phyloP scores from a whole-genome alignment of 805 yeast species.

The Wickerhamomyces bovis region DNA sequence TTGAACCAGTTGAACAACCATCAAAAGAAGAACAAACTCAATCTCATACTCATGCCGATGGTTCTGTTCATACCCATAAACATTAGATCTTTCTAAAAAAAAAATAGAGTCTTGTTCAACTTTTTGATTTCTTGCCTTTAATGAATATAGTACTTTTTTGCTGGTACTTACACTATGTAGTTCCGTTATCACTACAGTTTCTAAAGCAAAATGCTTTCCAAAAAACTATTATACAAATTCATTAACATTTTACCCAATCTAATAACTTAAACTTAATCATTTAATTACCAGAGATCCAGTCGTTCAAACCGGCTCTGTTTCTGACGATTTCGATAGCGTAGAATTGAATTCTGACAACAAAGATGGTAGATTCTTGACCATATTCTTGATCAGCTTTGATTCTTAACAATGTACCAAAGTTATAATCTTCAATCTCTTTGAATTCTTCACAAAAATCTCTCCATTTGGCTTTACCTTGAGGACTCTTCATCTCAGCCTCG shows the following conservation, averaged over 20 bases:
- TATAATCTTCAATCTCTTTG: slow-evolving; percentile 85
- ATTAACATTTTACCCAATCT: not conserved
- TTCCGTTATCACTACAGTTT: no score
- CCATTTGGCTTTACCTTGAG: slow-evolving; percentile 83
- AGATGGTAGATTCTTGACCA: slow-evolving; percentile 75
- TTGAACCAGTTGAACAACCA: no score
- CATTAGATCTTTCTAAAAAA: slow-evolving; percentile 10
- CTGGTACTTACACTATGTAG: no score
- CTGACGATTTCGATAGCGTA: slow-evolving; percentile 92
- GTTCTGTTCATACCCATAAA: slow-evolving; percentile 22
- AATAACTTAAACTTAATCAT: no score
- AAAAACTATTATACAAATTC: not conserved
- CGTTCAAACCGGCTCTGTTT: slow-evolving; percentile 84
- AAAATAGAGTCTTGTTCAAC: not conserved
- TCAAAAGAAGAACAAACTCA: slow-evolving; percentile 12
- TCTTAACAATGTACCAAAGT: slow-evolving; percentile 92
- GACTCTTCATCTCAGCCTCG: slow-evolving; percentile 80
- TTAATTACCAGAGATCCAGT: slow-evolving; percentile 53
- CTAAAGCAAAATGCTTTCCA: no score
- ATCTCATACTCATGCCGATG: slow-evolving; percentile 23
- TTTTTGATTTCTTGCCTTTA: slow-evolving; percentile 1
- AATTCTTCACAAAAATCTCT: slow-evolving; percentile 77
- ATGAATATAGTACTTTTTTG: not conserved
- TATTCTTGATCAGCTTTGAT: slow-evolving; percentile 67
- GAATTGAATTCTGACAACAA: slow-evolving; percentile 90